These are phyloP conservation scores for Myxozyma mucilagina DNA, from an alignment of 805 yeast species.

Conservation along the genomic window DNA sequence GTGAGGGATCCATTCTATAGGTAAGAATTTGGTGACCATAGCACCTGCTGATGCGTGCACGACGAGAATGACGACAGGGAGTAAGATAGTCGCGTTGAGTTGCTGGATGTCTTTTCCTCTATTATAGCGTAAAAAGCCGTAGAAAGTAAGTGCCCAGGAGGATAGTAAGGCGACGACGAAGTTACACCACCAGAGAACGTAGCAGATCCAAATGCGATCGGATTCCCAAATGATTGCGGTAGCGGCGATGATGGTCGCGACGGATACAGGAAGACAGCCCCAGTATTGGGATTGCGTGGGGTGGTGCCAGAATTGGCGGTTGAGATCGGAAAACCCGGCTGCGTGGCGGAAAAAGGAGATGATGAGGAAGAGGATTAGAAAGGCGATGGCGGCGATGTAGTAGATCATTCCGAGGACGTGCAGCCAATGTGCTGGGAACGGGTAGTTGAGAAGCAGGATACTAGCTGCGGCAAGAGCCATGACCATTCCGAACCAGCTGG, in stretches of 20 bases:
- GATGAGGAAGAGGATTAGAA: neutral
- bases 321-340: neutral
- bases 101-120: conserved; percentile 37
- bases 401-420: conserved; percentile 55
- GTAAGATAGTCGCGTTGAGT: neutral
- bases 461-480: conserved; percentile 85
- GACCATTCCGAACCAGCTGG: conserved; percentile 59
- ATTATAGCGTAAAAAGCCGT: neutral
- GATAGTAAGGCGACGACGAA: neutral
- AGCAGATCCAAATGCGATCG: neutral
- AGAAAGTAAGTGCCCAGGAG: neutral
- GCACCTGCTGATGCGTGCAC: conserved; percentile 3
- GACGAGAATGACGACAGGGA: neutral
- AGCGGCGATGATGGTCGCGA: neutral
- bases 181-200: conserved; percentile 2
- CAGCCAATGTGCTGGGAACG: conserved; percentile 65
- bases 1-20: neutral
- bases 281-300: neutral
- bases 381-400: conserved; percentile 56
- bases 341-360: neutral
- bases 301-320: neutral
- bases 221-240: neutral
- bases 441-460: conserved; percentile 60
- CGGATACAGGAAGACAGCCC: conserved; percentile 1
- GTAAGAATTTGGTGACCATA: neutral